These are phyloP conservation scores for Botrytis galanthina DNA, from an alignment of 2,329 filamentous ascomycete genomes.

Conservation along the genomic window DNA sequence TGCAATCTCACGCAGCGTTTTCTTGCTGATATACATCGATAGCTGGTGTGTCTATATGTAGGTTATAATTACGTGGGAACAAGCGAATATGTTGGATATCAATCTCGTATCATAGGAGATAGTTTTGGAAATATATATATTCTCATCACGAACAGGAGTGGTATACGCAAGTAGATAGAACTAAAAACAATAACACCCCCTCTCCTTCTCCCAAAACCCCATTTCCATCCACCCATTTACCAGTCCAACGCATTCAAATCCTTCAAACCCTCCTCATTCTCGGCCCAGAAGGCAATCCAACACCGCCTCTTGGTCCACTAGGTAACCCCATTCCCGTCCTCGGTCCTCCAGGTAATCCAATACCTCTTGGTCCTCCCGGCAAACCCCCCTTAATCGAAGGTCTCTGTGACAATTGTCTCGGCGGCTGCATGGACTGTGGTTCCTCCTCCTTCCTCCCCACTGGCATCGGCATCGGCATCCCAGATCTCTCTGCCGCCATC, in stretches of 20 bases:
- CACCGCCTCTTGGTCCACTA: conserved; percentile 14
- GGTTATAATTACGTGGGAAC: not conserved
- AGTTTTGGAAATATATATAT: not conserved
- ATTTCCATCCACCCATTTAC: not conserved
- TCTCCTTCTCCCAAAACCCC: not conserved
- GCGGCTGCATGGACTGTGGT: not conserved
- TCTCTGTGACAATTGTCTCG: not conserved
- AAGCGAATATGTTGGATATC: fast-evolving
- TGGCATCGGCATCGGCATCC: not conserved
- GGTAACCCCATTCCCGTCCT: conserved; percentile 10
- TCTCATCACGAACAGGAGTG: too few relatives aligned
- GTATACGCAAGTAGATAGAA: not conserved
- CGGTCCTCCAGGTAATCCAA: conserved; percentile 8
- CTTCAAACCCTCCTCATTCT: not conserved
- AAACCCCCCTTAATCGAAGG: conserved; percentile 16
- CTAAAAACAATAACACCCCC: not conserved
- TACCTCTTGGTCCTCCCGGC: conserved; percentile 20
- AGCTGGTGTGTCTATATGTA: not conserved
- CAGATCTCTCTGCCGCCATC: conserved; percentile 22
- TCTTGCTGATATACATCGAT: not conserved
- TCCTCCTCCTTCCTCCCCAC: not conserved
- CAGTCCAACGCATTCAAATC: not conserved
- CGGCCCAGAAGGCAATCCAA: conserved; percentile 12
- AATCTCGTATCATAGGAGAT: not conserved
- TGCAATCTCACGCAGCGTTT: not conserved